phyloP scores from a whole-genome alignment of 257 asterid species.

The Fraxinus americana region DNA sequence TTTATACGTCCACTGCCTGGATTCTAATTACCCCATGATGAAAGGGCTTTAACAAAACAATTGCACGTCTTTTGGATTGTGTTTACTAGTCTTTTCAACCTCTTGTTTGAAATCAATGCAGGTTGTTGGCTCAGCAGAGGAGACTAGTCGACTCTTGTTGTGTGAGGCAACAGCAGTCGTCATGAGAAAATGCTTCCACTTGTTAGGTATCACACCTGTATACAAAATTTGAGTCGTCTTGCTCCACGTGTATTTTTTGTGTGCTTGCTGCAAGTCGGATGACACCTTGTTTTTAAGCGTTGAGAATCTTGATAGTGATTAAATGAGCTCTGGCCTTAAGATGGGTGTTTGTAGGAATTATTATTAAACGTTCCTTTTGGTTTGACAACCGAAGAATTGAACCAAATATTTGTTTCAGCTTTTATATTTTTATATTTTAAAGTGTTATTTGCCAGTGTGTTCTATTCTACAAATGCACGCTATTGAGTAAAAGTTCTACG shows the following conservation, averaged over 20 bases:
- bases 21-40: background rate
- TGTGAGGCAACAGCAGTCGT: slow-evolving; percentile 96
- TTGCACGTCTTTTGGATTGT: background rate
- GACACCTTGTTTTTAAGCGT: background rate
- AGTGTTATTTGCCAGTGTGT: background rate
- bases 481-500: too few species aligned
- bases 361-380: background rate
- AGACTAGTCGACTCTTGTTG: slow-evolving; percentile 75
- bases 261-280: background rate
- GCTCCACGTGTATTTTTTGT: background rate
- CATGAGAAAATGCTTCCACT: slow-evolving; percentile 82
- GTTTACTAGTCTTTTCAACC: background rate
- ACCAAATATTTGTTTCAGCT: background rate
- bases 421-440: background rate
- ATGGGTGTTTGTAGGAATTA: background rate
- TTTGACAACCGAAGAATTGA: background rate
- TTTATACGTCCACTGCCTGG: background rate
- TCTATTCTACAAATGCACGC: background rate
- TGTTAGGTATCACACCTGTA: slow-evolving; percentile 89
- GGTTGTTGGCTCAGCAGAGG: slow-evolving; percentile 85
- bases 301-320: background rate
- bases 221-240: slow-evolving; percentile 60
- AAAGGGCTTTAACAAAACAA: background rate
- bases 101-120: slow-evolving; percentile 21
- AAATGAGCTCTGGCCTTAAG: background rate